Base-by-base conservation (phyloP, 1,284 basidiomycete genomes). In the Puccinia coronata region DNA sequence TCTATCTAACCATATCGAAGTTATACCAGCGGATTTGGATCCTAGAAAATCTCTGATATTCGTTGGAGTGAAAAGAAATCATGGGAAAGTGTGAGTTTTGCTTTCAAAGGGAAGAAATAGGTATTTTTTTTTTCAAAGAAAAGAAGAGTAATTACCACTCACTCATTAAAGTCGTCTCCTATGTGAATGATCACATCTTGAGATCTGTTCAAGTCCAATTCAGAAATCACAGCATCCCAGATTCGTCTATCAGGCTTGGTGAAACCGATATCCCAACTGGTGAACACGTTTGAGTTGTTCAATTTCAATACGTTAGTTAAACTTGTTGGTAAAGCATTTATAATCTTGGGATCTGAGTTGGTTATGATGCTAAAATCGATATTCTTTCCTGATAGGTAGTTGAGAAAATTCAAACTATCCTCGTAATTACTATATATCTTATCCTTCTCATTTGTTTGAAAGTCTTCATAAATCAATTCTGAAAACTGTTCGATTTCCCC, bases 141-240 rank as follows among this genome's bases (percentile, higher is more conserved):
- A 14, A 39, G 16, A 9, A 31, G 28, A 53, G 11, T 2, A 53
- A 73, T 51, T 23, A 25, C 16, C 70, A 20, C n/a, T n/a, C 9
- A 73, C 70, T 73, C 70, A 36, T 51, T 16, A 55, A 73, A 73
- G 51, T 73, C 70, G 49, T 73, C 70, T 20, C 70, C 70, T 12
- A 73, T 18, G 36, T 73, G 70, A 34, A 73, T 16, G 4, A 73
- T 18, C 25, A 11, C 31, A 53, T 73, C 28, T 0, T 43, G 14
- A 25, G 34, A n/a, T 39, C 8, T 28, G 51, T 5, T 36, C 25
- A 73, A 53, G 23, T 23, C 34, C 36, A 73, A 41, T 18, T 55
- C 14, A 5, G 47, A 34, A n/a, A 73, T 73, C 1, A 28, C 70
- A n/a, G n/a, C n/a, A 51, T 55, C 51, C 70, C 70, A 73, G 34